Percentiles rank a stretch among this genome's conserved stretches.
phyloP scores from a whole-genome alignment of 257 asterid genomes.

The Oldenlandia corymbosa region DNA sequence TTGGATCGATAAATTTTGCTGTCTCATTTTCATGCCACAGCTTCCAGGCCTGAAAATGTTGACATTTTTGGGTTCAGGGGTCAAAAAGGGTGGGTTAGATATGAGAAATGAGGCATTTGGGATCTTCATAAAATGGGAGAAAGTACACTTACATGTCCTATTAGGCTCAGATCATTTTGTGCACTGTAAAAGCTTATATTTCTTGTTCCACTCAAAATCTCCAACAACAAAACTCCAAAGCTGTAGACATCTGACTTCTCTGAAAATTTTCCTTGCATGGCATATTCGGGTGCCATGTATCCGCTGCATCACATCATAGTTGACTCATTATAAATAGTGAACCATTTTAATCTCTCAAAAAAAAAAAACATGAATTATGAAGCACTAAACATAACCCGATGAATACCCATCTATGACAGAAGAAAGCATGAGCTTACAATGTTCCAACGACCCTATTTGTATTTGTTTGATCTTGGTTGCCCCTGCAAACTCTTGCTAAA shows the following conservation, averaged over 20 bases:
- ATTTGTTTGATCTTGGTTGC: slow-evolving; percentile 47
- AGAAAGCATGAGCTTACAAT: slow-evolving; percentile 38
- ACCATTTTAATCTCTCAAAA: too few species aligned
- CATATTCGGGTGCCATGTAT: slow-evolving; percentile 78
- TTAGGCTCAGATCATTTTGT: slow-evolving; percentile 39
- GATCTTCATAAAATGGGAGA: too few species aligned
- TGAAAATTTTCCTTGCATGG: slow-evolving; percentile 59
- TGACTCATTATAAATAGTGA: too few species aligned
- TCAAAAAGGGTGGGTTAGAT: background rate
- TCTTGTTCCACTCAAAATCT: slow-evolving; percentile 56
- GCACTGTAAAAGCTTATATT: slow-evolving; percentile 31
- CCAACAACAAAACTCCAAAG: slow-evolving; percentile 55
- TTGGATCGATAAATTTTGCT: slow-evolving; percentile 28
- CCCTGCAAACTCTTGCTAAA: slow-evolving; percentile 48
- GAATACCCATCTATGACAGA: too few species aligned
- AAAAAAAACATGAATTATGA: too few species aligned
- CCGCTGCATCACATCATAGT: slow-evolving; percentile 63
- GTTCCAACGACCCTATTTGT: slow-evolving; percentile 61
- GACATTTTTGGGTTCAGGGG: too few species aligned
- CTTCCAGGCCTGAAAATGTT: slow-evolving; percentile 42
- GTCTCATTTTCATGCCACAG: slow-evolving; percentile 37
- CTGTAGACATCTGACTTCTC: slow-evolving; percentile 67
- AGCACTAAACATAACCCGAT: too few species aligned
- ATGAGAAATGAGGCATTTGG: too few species aligned
- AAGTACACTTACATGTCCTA: slow-evolving; percentile 53